phyloP scores from a whole-genome alignment of 23 red algal species.

The Gracilaria gracilis region DNA sequence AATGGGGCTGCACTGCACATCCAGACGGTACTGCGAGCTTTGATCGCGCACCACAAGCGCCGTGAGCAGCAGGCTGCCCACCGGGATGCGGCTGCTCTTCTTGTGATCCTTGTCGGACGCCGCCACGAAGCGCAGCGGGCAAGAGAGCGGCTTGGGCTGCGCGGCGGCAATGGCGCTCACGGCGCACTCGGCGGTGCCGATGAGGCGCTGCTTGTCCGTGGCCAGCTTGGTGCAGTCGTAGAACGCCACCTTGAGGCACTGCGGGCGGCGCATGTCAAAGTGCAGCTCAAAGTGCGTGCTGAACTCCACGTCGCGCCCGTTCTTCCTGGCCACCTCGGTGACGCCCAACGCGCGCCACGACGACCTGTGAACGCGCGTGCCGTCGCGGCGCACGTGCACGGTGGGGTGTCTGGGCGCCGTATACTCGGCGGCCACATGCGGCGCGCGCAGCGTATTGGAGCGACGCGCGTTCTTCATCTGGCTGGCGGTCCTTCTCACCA shows the following conservation, averaged over 20 bases:
- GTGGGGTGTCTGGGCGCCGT: not conserved
- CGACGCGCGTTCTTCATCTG: not conserved
- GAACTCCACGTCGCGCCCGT: constrained; percentile 55
- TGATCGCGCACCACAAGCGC: not conserved
- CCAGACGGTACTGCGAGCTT: not conserved
- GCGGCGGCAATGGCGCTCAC: constrained; percentile 12
- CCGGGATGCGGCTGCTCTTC: constrained; percentile 36
- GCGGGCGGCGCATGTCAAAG: not conserved
- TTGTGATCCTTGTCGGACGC: constrained; percentile 39
- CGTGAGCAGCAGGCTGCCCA: constrained; percentile 21
- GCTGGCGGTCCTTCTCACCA: not conserved
- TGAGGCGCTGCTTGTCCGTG: constrained; percentile 24
- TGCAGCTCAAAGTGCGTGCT: not conserved
- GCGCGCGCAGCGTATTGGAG: not conserved
- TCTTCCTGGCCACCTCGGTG: constrained; percentile 43
- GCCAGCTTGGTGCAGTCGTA: constrained; percentile 26
- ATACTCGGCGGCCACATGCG: not conserved
- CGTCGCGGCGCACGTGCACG: not conserved
- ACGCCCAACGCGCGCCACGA: constrained; percentile 37
- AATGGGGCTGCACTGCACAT: constrained; percentile 54
- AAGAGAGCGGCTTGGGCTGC: constrained; percentile 6
- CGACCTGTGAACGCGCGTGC: not conserved
- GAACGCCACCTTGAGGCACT: constrained; percentile 44
- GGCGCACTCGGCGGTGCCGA: constrained; percentile 14
- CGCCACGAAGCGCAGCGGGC: constrained; percentile 36